A percentile compares a stretch with the other conserved stretches of the same genome.
These are phyloP conservation scores for Ascochyta pisi DNA, from an alignment of 2,329 filamentous ascomycete species.

Conservation along the genomic window DNA sequence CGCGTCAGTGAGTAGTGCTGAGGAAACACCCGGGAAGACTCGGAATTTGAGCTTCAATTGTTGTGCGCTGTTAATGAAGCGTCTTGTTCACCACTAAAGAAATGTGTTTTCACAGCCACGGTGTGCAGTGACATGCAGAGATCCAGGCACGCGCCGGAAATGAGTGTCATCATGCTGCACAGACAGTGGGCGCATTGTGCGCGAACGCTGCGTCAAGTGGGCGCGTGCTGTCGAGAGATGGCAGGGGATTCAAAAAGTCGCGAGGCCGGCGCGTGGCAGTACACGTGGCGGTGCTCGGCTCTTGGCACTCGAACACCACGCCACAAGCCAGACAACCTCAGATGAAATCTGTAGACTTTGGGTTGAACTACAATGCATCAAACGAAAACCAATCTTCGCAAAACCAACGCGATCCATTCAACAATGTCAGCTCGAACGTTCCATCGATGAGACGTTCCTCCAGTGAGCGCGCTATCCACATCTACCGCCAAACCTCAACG, in stretches of 20 bases:
- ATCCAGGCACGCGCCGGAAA: neutral
- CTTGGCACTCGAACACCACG: neutral
- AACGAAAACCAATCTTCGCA: too few species aligned
- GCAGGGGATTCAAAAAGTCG: slow-evolving; percentile 25
- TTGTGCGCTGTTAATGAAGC: neutral
- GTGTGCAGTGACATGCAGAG: neutral
- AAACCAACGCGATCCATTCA: too few species aligned
- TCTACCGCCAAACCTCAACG: neutral
- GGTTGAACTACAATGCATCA: too few species aligned
- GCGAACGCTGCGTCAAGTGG: slow-evolving; percentile 17
- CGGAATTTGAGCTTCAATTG: neutral
- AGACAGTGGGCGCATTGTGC: slow-evolving; percentile 20
- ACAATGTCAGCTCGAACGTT: too few species aligned
- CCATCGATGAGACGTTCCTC: too few species aligned
- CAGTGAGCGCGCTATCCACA: neutral
- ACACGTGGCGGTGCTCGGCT: slow-evolving; percentile 9
- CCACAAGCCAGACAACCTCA: too few species aligned
- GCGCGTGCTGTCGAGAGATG: slow-evolving; percentile 26
- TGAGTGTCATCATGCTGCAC: slow-evolving; percentile 10
- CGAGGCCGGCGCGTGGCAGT: slow-evolving; percentile 27
- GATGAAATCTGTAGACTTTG: too few species aligned
- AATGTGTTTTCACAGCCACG: neutral
- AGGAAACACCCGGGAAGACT: neutral
- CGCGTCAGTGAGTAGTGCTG: neutral
- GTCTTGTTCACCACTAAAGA: neutral